Evolutionary conservation across 2,329 filamentous ascomycete species (phyloP), one percentile per base, ranked within the genome.

Genomic region (Penicillium sp.): DNA sequence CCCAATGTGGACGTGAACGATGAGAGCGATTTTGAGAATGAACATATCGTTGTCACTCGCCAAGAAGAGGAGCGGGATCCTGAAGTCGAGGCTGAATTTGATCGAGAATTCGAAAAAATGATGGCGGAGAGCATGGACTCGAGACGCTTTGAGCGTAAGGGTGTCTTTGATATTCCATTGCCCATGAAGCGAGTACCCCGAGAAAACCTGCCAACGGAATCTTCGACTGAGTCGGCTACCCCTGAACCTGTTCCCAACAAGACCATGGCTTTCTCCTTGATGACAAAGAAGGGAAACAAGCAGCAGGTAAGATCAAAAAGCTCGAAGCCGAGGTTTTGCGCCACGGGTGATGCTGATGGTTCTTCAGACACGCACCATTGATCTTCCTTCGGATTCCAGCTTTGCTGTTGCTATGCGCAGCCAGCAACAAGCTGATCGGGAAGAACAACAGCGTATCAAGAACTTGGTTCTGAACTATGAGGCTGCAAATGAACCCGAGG

Each of bases 401-500:
- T 96, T 98, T 71, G 93, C 93, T 5, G 81, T 97, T 56, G 93
- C 93, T 38, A 93, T 98, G 90, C 93, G 89, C 66, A 90, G 82
- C 51, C 90, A 97, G 72, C 90, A 96, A 66, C 87, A 94, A 70
- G 91, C 90, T 3, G 91, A 97, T 66, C 85, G 86, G 45, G 93
- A 95, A 65, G 94, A 98, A 68, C 91, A 98, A 68, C 90, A 96
- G 68, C 87, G 93, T 53, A 98, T 98, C 81, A 98, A 98, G 75
- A 95, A 89, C 63, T 78, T 98, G 39, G 93, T 98, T 46, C 76
- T 98, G 59, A 97, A 96, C 70, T 95, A 96, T 65, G 93, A 98
- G 71, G 82, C 95, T 65, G 84, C 88, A 44, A 90, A 94, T 54
- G 79, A 83, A 62, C 84, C 76, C 58, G 88, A 94, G 64, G 84